Base-by-base conservation (phyloP, 2,329 filamentous ascomycete genomes). In the Lasiodiplodia hormozganensis region DNA sequence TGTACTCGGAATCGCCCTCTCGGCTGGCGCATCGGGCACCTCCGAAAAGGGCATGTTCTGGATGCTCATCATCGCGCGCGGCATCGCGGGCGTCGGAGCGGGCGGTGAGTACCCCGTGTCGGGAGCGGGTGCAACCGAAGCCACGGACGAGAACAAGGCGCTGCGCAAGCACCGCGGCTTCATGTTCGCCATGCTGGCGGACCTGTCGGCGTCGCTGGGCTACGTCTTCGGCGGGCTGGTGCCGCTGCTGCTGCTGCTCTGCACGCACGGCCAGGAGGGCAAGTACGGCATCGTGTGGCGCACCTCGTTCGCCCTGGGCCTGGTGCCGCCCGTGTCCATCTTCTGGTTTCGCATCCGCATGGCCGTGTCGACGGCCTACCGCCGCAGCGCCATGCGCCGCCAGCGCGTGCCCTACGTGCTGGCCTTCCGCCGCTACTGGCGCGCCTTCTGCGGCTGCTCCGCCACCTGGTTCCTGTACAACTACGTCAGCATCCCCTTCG, bases 181-280 rank as follows among this genome's bases (percentile, higher is more conserved):
- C 75, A 83, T 88, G 73, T 86, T 88, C 68, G 85, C 85, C n/a
- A 82, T 87, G 79, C 79, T 86, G 14, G 81, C 82, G 1, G 83
- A 87, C 71, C 75, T 88, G 6, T 84, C 85, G 0, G 78, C 82
- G 1, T 82, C 82, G 1, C 74, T 88, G 11, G 85, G 85, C 0
- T 87, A 85, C 70, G 82, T 85, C 4, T 85, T 82, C 73, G 83
- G 80, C 5, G 83, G 82, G 0, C 74, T 86, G 0, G 82, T 86
- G 0, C 83, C 85, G 1, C 74, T 88, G 10, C 78, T 88, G 0
- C 73, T 88, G 3, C 78, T 87, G 1, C 79, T 86, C 0, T 85
- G 84, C 70, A 82, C 85, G 5, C 76, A 82, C 16, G 78, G 85
- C 70, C 71, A 79, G 36, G 79, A 81, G 21, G 77, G 77, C 21